Base-by-base conservation (phyloP, 2,329 filamentous ascomycete genomes). In the Botrytis fragariae region DNA sequence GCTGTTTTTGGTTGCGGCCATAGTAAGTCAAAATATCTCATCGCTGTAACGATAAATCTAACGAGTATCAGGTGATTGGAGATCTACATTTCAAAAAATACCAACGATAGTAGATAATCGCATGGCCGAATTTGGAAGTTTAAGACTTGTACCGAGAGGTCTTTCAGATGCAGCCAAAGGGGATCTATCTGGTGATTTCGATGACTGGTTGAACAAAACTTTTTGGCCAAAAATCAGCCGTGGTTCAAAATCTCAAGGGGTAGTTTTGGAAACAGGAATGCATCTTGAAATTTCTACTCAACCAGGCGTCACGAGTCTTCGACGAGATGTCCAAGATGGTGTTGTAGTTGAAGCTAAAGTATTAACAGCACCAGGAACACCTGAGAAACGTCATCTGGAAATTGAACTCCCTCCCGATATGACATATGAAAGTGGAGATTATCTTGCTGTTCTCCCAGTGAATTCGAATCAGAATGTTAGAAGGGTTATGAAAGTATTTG, bases 371-470 rank as follows among this genome's bases (percentile, higher is more conserved):
- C 45, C 37, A 14, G 61, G 37, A n/a, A 45, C 32, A 37, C 54
- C 71, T 3, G 65, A 45, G 32, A 73, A 74, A 42, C 65, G 68
- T 3, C 68, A 73, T 69, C 29, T 74, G 7, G 69, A 73, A 45
- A 51, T 94, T 48, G 87, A 89, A 74, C 85, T 95, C 1, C 92
- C 93, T 0, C 87, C 85, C 0, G 88, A 87, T 69, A 85, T 89
- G 84, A 86, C 85, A 0, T 95, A 95, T 82, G 86, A 87, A 57
- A 87, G 91, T 2, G 93, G 93, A 22, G 93, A 95, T 79, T 95
- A 96, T 79, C 86, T 95, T 0, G 91, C 91, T 0, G 85, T 94
- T 3, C 84, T 94, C 1, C 93, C 93, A 0, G 82, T 93, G 44
- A 95, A 95, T 80, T 89, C 89, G 1, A 85, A 85, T 63, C 82